Evolutionary conservation across 2,329 filamentous ascomycete genomes (phyloP), one percentile per base, ranked within the genome.

Genomic region (Pseudophaeomoniella oleicola): DNA sequence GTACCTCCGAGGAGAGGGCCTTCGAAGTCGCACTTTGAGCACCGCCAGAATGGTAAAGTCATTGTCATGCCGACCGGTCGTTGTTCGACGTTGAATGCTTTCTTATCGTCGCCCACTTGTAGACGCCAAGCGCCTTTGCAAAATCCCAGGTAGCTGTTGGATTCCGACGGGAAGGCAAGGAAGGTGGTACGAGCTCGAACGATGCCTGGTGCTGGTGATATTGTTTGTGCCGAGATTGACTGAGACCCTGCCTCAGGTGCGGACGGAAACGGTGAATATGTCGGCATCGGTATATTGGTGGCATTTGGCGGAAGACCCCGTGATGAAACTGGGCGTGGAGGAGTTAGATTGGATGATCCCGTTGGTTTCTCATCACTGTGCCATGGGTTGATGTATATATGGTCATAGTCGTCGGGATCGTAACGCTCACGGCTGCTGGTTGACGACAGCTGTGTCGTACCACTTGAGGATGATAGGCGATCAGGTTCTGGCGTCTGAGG

Each of bases 81-180:
- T 36, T 39, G 43, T 17, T 43, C 47, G 31, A 45, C 37, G 5
- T 36, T 46, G 42, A 62, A 53, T 2, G 57, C 53, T 35, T 52
- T 55, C 35, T 52, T 53, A 14, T 38, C 37, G 31, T 46, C 40
- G 16, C 50, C 52, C 12, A 49, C 46, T 39, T 59, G 54, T 6
- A 58, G 48, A 34, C 54, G 58, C 54, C 57, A 62, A 3, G 62
- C 61, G 6, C 57, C 55, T 49, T 64, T 64, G 52, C 64, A 68
- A 50, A 66, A 66, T 3, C 56, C 56, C 0, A 51, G 48, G 27
- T 50, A 58, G 10, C 48, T 44, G 37, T 59, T 57, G 19, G 48
- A 50, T 40, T 56, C 51, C 30, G 44, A 48, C 4, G 58, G 57
- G 5, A 60, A 50, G 37, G 50, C 50, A 13, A 49, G 45, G 5